Conservation (phyloP, 345 rosid genomes). For the Zanthoxylum bungeanum region DNA sequence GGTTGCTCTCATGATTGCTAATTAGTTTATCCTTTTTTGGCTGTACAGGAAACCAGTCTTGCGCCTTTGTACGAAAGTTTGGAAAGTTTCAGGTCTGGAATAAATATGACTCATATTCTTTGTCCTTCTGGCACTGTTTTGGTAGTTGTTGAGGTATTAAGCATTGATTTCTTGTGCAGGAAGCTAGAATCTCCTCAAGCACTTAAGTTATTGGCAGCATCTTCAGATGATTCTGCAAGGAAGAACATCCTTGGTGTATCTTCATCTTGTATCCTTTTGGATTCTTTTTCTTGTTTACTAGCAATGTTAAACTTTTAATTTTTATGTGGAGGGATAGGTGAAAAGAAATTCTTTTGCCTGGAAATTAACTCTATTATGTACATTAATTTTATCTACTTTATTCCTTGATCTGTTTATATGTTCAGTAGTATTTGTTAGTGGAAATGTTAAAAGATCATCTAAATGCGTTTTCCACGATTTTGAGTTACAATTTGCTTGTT, state of each 20-base stretch:
- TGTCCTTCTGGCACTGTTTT: slow-evolving; percentile 2
- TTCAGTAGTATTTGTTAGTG: not conserved
- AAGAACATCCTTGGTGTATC: slow-evolving; percentile 60
- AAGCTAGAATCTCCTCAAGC: slow-evolving; percentile 59
- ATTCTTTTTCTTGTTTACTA: not conserved
- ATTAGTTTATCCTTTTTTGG: slow-evolving; percentile 13
- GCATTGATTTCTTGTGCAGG: slow-evolving; percentile 41
- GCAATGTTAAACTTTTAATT: not conserved
- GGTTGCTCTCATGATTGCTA: slow-evolving; percentile 6
- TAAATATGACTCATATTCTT: slow-evolving; percentile 5
- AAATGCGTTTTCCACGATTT: not conserved
- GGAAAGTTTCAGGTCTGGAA: slow-evolving; percentile 55
- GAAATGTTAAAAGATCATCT: not conserved
- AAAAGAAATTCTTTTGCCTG: not conserved
- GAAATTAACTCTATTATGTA: not conserved
- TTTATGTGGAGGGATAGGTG: not conserved
- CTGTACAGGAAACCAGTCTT: slow-evolving; percentile 56
- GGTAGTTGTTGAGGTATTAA: slow-evolving; percentile 16
- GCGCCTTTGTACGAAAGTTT: slow-evolving; percentile 47
- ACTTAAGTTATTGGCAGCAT: slow-evolving; percentile 65
- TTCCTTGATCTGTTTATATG: too few species aligned
- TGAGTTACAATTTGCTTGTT: not conserved
- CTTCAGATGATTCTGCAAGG: slow-evolving; percentile 75
- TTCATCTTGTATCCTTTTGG: slow-evolving; percentile 76
- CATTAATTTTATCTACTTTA: not conserved